phyloP scores from a whole-genome alignment of 202 grass and related monocot genomes.

The Sporobolus alterniflorus region DNA sequence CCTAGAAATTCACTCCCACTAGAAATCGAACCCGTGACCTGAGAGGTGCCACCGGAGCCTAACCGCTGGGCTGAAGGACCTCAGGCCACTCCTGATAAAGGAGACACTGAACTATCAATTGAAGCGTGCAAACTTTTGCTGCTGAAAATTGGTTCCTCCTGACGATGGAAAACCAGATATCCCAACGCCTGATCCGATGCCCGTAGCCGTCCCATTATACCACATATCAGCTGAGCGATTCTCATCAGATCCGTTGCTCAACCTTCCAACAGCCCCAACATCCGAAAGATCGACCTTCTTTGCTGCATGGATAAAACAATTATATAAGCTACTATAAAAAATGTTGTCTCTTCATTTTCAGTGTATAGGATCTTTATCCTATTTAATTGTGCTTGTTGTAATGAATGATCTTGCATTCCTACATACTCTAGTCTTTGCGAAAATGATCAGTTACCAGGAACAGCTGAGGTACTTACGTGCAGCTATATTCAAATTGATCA shows the following conservation, averaged over 20 bases:
- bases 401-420: neutral
- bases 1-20: no score
- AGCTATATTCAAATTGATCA: conserved; percentile 86
- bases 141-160: conserved; percentile 24
- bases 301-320: conserved; percentile 26
- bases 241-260: conserved; percentile 7
- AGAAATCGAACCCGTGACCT: no score
- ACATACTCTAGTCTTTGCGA: neutral
- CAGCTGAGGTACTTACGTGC: conserved; percentile 51
- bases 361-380: neutral
- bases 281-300: conserved; percentile 29
- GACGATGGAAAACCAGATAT: conserved; percentile 13
- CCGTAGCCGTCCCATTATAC: neutral
- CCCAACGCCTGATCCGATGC: neutral
- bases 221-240: conserved; percentile 26
- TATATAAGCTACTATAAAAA: neutral
- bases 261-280: neutral
- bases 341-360: neutral
- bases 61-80: no score
- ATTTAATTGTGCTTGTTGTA: neutral
- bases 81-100: neutral
- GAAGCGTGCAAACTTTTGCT: conserved; percentile 21
- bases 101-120: neutral
- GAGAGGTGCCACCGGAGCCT: no score
- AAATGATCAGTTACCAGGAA: neutral